Conservation (phyloP, 768 basidiomycete species). For the Nevesoporus exiguus region DNA sequence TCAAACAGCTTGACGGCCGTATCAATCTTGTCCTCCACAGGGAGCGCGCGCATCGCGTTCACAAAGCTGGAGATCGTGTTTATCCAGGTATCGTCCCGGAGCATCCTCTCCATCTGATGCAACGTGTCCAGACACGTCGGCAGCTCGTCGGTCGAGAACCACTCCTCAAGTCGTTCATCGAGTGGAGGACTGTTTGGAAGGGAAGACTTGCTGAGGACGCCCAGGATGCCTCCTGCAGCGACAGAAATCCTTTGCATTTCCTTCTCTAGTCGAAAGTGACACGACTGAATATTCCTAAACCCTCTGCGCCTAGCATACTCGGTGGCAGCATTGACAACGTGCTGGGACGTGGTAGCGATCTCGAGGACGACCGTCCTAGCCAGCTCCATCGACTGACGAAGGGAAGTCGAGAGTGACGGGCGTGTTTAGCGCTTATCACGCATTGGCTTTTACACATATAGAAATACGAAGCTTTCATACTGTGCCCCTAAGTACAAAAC, state of each 20-base stretch:
- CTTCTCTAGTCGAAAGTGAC: conserved; percentile 14
- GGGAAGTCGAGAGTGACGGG: background rate
- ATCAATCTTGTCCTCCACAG: conserved; percentile 4
- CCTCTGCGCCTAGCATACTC: conserved; percentile 1
- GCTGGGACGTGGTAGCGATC: background rate
- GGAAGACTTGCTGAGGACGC: conserved; percentile 1
- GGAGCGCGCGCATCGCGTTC: background rate
- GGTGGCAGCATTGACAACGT: background rate
- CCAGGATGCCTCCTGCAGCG: background rate
- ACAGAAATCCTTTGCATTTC: conserved; percentile 13
- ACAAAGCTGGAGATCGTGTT: background rate
- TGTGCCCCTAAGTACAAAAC: no score
- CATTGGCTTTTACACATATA: no score
- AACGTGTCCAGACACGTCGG: conserved; percentile 4
- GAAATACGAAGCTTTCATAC: no score
- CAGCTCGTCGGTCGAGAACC: conserved; percentile 9
- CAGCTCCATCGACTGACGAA: background rate
- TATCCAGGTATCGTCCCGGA: background rate
- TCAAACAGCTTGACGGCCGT: conserved; percentile 6
- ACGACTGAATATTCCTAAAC: background rate
- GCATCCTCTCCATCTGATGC: conserved; percentile 5
- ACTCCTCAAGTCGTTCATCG: conserved; percentile 9
- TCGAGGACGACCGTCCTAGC: background rate
- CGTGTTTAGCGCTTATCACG: no score
- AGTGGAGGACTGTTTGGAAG: background rate